Evolutionary conservation across 1,284 basidiomycete genomes (phyloP), one percentile per base, ranked within the genome.

Genomic region (Cryptococcus jaspeensis): DNA sequence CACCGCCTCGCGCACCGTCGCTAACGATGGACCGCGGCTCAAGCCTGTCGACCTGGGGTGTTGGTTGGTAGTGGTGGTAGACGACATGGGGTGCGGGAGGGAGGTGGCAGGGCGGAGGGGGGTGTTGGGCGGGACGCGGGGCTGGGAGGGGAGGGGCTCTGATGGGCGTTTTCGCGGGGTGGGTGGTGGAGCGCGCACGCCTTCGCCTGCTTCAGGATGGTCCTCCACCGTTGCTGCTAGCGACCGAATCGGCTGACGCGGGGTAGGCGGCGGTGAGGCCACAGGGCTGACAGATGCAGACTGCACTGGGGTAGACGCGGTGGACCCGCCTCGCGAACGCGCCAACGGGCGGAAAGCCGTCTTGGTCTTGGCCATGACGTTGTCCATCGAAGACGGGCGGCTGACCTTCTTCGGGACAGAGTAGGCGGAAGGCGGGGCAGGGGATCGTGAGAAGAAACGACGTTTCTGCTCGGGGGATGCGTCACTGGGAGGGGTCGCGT

Each of bases 131-230:
- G 38, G 15, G 3, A 16, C 18, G 16, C 39, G 20, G 9, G 39
- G 15, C 2, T 11, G 18, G 5, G 50, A 20, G 8, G 44, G 38
- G 12, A 5, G 16, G 18, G 25, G 56, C 5, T 51, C 35, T 5
- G 48, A 35, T 12, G 53, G 39, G n/a, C 59, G 51, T n/a, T 40
- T 46, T 39, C 53, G 54, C 1, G 65, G 58, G 28, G 65, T 53
- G 15, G 63, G 55, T 15, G 63, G 55, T 1, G 65, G 60, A 20
- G 56, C 59, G 22, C 46, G 50, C 18, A 49, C 41, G 35, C 59
- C 53, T 32, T 52, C 41, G n/a, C 11, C 28, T 25, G 46, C 28
- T 4, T 32, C 28, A 9, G 28, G 28, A 9, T 32, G 28, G 9
- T 32, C 28, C 9, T 32, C 28, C 28, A 32, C 28, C 28, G 9